A percentile compares a stretch with the other conserved stretches of the same genome.
Conservation (phyloP, 371 early-diverging fungal species). For the Mucor circinelloides region DNA sequence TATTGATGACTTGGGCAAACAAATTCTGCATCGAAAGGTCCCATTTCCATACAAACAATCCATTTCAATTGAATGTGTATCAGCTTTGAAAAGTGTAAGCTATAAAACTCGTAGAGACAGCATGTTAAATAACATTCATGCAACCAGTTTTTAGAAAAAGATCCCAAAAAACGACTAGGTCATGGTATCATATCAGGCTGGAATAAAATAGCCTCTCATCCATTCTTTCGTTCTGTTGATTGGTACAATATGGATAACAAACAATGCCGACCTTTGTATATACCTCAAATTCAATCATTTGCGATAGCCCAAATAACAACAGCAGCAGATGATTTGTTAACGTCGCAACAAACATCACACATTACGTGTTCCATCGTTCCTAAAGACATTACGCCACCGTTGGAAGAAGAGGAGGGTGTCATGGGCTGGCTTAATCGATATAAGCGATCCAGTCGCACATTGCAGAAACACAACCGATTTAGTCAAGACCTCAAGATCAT, state of each 20-base stretch:
- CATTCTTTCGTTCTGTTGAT: slow-evolving; percentile 39
- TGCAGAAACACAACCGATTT: slow-evolving; percentile 2
- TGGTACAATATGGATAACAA: slow-evolving; percentile 44
- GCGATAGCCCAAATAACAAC: neutral
- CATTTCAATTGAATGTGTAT: slow-evolving; percentile 50
- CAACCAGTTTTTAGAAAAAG: slow-evolving; percentile 35
- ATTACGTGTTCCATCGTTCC: neutral
- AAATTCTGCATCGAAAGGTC: slow-evolving; percentile 41
- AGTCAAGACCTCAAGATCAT: slow-evolving; percentile 23
- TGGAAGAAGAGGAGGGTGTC: slow-evolving; percentile 5
- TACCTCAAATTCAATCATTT: slow-evolving; percentile 15
- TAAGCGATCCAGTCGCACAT: neutral
- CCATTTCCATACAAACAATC: slow-evolving; percentile 43
- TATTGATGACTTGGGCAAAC: slow-evolving; percentile 46
- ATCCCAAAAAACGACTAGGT: slow-evolving; percentile 48
- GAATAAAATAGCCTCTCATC: slow-evolving; percentile 35
- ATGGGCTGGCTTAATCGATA: slow-evolving; percentile 20
- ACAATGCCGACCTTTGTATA: slow-evolving; percentile 50
- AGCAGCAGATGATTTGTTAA: neutral
- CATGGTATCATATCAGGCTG: slow-evolving; percentile 36
- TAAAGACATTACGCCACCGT: slow-evolving; percentile 20
- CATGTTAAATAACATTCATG: neutral
- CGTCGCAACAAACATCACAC: neutral
- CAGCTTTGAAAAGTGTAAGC: slow-evolving; percentile 54
- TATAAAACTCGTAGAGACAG: neutral